These are phyloP conservation scores for Aureobasidium subglaciale DNA, from an alignment of 2,329 filamentous ascomycete species.

Conservation along the genomic window DNA sequence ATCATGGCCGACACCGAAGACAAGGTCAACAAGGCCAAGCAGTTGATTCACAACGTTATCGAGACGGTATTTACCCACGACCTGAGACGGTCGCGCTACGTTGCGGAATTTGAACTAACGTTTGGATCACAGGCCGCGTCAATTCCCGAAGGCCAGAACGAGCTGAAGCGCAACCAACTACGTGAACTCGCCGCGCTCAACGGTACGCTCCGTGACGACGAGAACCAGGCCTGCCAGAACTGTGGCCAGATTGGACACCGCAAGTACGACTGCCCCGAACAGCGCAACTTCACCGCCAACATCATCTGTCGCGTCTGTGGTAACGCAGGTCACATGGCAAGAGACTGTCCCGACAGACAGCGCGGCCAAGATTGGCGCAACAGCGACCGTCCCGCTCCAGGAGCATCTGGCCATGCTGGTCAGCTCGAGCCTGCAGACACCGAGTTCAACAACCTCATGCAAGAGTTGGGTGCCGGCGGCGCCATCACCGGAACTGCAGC, in stretches of 20 bases:
- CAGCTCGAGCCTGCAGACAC: conserved; percentile 69
- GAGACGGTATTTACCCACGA: conserved; percentile 69
- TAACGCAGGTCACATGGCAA: conserved; percentile 95
- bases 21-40: conserved; percentile 98
- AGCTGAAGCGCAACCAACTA: conserved; percentile 96
- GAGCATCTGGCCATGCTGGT: conserved; percentile 41
- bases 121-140: conserved; percentile 68
- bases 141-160: conserved; percentile 97
- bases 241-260: conserved; percentile 97
- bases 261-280: conserved; percentile 97
- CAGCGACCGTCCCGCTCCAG: conserved; percentile 42
- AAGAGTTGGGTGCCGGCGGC: conserved; percentile 78
- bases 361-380: conserved; percentile 90
- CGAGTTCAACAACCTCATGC: conserved; percentile 98
- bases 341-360: conserved; percentile 92
- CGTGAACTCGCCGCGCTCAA: conserved; percentile 96
- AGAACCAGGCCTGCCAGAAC: conserved; percentile 99
- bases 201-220: conserved; percentile 96
- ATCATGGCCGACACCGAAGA: conserved; percentile 99
- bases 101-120: conserved; percentile 24
- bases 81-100: not conserved
- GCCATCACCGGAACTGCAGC: conserved; percentile 51
- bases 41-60: conserved; percentile 96
- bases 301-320: conserved; percentile 98
- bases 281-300: conserved; percentile 97